Evolutionary conservation across 345 rosid species (phyloP).

Genomic region (Mangifera indica): DNA sequence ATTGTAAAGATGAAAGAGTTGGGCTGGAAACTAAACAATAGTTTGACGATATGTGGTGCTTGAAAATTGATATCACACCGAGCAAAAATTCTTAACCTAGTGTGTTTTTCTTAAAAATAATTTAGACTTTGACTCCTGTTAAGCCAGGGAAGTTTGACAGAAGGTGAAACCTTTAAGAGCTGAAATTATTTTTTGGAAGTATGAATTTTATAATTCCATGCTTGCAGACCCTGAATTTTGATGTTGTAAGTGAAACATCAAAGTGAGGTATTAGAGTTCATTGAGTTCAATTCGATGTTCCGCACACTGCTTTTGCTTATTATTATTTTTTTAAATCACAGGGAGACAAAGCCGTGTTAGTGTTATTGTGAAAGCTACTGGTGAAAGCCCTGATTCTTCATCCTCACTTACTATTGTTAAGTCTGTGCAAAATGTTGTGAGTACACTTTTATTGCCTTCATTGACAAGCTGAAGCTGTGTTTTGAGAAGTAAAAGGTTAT

Average conservation of each 20-base stretch:
- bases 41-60: background rate
- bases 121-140: background rate
- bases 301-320: background rate
- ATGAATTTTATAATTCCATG: background rate
- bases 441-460: slow-evolving; percentile 22
- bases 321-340: slow-evolving; percentile 28
- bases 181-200: background rate
- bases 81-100: background rate
- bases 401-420: slow-evolving; percentile 53
- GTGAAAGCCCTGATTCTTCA: slow-evolving; percentile 63
- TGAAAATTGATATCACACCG: background rate
- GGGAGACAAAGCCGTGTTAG: slow-evolving; percentile 37
- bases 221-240: background rate
- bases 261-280: background rate
- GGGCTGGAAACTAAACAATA: background rate
- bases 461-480: background rate
- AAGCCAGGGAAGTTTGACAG: background rate
- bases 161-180: background rate
- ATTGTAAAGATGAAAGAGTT: background rate
- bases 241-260: background rate
- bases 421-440: slow-evolving; percentile 66
- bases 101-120: background rate
- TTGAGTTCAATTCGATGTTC: background rate
- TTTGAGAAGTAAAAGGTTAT: slow-evolving; percentile 10
- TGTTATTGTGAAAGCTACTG: slow-evolving; percentile 49